These are phyloP conservation scores for Corrigiola litoralis DNA, from an alignment of 179 eudicot species.

Conservation along the genomic window DNA sequence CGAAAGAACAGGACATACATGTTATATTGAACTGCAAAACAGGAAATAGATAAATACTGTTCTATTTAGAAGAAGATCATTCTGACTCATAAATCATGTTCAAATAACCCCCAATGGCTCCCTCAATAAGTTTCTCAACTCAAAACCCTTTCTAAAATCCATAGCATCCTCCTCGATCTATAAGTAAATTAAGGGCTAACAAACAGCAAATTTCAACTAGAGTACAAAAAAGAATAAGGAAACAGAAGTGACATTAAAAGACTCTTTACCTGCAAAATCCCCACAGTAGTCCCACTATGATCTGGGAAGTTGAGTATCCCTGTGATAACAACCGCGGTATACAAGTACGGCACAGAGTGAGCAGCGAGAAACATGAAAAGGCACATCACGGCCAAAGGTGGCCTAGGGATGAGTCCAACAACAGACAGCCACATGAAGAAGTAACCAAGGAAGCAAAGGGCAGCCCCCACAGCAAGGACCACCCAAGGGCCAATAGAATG, in stretches of 20 bases:
- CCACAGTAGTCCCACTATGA: slow-evolving; percentile 23
- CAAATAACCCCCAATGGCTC: too few relatives aligned
- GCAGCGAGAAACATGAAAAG: slow-evolving; percentile 69
- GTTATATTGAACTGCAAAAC: too few relatives aligned
- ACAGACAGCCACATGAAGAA: slow-evolving; percentile 75
- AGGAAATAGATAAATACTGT: too few relatives aligned
- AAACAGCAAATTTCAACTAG: too few relatives aligned
- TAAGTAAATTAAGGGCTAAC: too few relatives aligned
- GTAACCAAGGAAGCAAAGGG: slow-evolving; percentile 67
- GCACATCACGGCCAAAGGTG: slow-evolving; percentile 52
- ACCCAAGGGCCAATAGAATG: slow-evolving; percentile 60
- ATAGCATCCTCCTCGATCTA: too few relatives aligned
- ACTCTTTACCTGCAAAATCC: slow-evolving; percentile 26
- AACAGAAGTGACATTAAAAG: not conserved
- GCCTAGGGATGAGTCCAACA: slow-evolving; percentile 40
- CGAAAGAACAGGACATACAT: not conserved
- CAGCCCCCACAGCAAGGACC: slow-evolving; percentile 58
- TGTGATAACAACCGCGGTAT: slow-evolving; percentile 79
- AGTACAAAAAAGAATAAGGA: too few relatives aligned
- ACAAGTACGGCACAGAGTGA: slow-evolving; percentile 65
- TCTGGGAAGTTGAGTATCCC: slow-evolving; percentile 40
- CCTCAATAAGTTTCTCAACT: too few relatives aligned
- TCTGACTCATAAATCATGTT: too few relatives aligned
- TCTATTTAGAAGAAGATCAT: too few relatives aligned
- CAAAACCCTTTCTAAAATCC: too few relatives aligned